Evolutionary conservation across 192 early-diverging fungal genomes (phyloP).

Genomic region (Haplosporangium gracile): DNA sequence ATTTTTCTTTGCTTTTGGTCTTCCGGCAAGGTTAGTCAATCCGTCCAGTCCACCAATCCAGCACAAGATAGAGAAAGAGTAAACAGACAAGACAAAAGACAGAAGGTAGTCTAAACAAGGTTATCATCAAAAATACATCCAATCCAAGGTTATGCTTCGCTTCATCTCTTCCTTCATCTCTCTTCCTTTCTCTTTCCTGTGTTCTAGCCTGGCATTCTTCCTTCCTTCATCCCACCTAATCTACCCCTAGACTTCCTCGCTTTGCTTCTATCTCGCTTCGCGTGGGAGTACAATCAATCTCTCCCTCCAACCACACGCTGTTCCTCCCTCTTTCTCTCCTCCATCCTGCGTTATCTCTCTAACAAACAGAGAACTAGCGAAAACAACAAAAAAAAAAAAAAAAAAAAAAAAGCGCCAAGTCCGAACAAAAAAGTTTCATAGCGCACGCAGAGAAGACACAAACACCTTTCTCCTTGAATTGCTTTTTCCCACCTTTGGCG

Average conservation of each 20-base stretch:
- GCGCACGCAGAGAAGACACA: too few relatives aligned
- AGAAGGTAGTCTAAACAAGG: not conserved
- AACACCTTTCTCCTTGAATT: too few relatives aligned
- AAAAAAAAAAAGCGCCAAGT: not conserved
- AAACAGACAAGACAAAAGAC: not conserved
- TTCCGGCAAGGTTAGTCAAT: not conserved
- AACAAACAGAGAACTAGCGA: not conserved
- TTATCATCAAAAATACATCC: not conserved
- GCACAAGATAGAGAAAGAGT: too few relatives aligned
- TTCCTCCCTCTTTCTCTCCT: not conserved
- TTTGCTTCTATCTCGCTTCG: not conserved
- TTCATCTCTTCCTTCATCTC: not conserved
- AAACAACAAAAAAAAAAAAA: not conserved
- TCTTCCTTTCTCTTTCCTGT: not conserved
- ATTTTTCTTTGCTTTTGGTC: not conserved
- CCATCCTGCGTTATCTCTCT: not conserved
- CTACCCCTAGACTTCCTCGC: not conserved
- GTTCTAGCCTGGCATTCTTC: not conserved
- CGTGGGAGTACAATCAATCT: slow-evolving; percentile 7
- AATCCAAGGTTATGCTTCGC: not conserved
- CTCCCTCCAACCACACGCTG: not conserved
- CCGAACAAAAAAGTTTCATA: not conserved
- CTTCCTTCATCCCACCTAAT: not conserved
- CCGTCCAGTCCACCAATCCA: not conserved
- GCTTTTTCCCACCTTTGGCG: too few relatives aligned